phyloP scores from a whole-genome alignment of 345 rosid species.

The Salix purpurea region DNA sequence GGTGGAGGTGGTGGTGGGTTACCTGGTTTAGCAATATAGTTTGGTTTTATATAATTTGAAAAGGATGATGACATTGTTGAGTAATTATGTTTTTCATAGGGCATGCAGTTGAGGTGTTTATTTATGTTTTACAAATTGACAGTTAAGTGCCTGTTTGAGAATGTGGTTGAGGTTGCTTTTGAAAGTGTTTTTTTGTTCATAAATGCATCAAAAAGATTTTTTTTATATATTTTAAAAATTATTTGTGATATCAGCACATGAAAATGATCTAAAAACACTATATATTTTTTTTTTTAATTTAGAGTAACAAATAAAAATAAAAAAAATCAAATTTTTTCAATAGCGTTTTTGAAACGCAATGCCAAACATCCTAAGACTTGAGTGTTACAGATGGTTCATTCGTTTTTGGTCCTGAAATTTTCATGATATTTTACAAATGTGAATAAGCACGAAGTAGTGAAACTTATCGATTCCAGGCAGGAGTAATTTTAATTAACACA shows the following conservation, averaged over 20 bases:
- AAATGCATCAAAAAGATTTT: too few relatives aligned
- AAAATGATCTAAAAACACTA: too few relatives aligned
- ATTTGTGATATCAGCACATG: too few relatives aligned
- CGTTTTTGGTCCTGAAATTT: neutral
- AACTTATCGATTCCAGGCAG: neutral
- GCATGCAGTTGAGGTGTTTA: neutral
- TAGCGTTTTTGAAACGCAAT: too few relatives aligned
- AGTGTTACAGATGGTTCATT: neutral
- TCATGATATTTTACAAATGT: neutral
- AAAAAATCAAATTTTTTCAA: too few relatives aligned
- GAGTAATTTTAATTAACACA: neutral
- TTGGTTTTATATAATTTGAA: neutral
- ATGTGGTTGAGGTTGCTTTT: too few relatives aligned
- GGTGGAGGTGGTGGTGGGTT: neutral
- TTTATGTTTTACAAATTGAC: neutral
- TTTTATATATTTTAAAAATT: too few relatives aligned
- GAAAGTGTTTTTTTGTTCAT: too few relatives aligned
- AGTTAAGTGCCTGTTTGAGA: neutral
- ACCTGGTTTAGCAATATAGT: neutral
- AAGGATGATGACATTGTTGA: neutral
- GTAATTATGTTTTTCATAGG: neutral
- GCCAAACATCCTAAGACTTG: neutral
- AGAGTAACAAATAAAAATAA: too few relatives aligned
- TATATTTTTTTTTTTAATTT: too few relatives aligned
- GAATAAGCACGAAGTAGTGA: neutral